A percentile compares a stretch with the other conserved stretches of the same genome.
phyloP scores from a whole-genome alignment of 805 yeast species.

The Metschnikowia bowlesiae region DNA sequence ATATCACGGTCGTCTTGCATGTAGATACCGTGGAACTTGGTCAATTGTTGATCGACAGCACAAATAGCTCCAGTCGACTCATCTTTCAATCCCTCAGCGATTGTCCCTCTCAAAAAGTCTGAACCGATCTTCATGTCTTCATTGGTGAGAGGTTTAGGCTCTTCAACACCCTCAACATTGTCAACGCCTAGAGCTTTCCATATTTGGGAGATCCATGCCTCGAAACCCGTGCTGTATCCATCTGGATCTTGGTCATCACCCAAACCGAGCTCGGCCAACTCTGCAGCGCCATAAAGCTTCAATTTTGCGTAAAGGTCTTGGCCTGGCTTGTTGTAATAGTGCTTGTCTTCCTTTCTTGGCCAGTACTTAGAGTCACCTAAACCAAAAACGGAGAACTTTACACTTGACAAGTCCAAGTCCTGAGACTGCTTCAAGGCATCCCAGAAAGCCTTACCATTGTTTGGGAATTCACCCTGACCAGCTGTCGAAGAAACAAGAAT shows the following conservation, averaged over 20 bases:
- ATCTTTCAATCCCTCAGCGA: conserved; percentile 79
- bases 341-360: conserved; percentile 96
- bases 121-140: conserved; percentile 93
- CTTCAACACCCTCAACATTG: conserved; percentile 73
- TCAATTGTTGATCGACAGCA: conserved; percentile 87
- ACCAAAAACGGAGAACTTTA: conserved; percentile 64
- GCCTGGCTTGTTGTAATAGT: conserved; percentile 89
- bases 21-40: conserved; percentile 96
- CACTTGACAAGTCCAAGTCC: conserved; percentile 58
- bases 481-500: conserved; percentile 71
- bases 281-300: conserved; percentile 66
- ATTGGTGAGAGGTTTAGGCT: conserved; percentile 87
- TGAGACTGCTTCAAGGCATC: conserved; percentile 59
- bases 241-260: conserved; percentile 99
- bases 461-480: conserved; percentile 86
- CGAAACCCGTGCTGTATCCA: conserved; percentile 89
- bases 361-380: conserved; percentile 84
- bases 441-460: conserved; percentile 76
- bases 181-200: conserved; percentile 92
- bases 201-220: conserved; percentile 74
- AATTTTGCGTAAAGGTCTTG: conserved; percentile 66
- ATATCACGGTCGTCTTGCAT: conserved; percentile 98
- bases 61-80: conserved; percentile 84
- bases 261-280: conserved; percentile 69
- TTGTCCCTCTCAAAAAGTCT: conserved; percentile 86